Conservation (phyloP, 306 rosid species). For the Vigna radiata region DNA sequence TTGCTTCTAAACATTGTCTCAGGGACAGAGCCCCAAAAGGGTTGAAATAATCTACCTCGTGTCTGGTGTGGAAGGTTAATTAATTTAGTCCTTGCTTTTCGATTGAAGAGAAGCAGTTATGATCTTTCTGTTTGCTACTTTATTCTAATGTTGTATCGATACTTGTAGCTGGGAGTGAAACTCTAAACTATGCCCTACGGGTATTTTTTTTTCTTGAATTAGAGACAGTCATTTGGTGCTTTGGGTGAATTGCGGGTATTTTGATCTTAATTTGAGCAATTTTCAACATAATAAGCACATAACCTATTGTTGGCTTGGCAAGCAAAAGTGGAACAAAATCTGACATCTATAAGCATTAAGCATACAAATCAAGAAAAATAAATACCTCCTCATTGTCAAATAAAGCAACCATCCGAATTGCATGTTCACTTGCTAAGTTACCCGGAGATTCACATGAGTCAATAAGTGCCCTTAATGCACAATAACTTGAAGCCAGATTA, state of each 20-base stretch:
- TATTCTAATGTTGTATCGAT: not conserved
- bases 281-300: conserved; percentile 19
- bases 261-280: not conserved
- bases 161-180: not conserved
- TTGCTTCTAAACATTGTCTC: not conserved
- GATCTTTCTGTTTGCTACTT: not conserved
- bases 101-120: conserved; percentile 11
- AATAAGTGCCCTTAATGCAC: conserved; percentile 88
- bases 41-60: not conserved
- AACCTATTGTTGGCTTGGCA: conserved; percentile 7
- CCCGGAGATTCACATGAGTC: conserved; percentile 73
- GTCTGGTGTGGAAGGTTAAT: conserved; percentile 4
- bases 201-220: not conserved
- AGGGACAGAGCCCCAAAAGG: not conserved
- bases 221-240: not conserved
- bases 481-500: conserved; percentile 94
- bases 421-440: conserved; percentile 69
- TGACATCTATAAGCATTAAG: not conserved
- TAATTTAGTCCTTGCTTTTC: conserved; percentile 12
- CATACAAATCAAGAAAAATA: conserved; percentile 28
- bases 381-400: conserved; percentile 99
- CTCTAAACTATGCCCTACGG: not conserved
- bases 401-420: conserved; percentile 94
- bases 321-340: conserved; percentile 17
- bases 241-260: not conserved